Evolutionary conservation across 768 basidiomycete species (phyloP), one percentile per base, ranked within the genome.

Genomic region (Neoboletus brunneissimus): DNA sequence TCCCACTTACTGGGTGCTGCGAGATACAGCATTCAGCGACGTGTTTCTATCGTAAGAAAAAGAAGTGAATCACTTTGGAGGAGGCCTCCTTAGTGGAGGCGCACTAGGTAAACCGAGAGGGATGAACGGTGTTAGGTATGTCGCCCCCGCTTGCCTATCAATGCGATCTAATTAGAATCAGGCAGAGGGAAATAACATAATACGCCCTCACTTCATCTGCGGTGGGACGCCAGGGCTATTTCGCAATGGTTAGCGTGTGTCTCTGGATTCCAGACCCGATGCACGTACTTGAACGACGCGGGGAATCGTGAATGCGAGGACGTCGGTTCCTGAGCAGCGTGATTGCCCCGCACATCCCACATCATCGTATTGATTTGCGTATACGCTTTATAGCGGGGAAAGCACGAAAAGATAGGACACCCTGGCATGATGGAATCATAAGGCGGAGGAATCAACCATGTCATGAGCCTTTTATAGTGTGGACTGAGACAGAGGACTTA

Each of bases 321-420:
- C 34, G 4, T 54, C 11, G 38, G 56, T 38, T 65, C 60, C 52
- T 62, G 60, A 12, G 48, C 41, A 34, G 51, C 38, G 34, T 57
- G 10, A 22, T 62, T 59, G 2, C 61, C 70, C 5, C 63, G 60
- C 48, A 58, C 4, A 31, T 72, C 72, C 70, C 68, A 73, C 70
- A 50, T 63, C 62, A 49, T 58, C 22, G 67, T 23, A 29, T 72
- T 70, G n/a, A 72, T 55, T 41, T 73, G 66, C 7, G 66, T 73
- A 25, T 73, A 73, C 43, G 70, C 57, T 43, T 63, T 73, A 5
- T 72, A 70, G 60, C 68, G 72, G 12, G 70, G 72, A 45, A 72
- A 73, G 50, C 55, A 68, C 3, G 68, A 62, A 31, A 73, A 54
- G 43, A 64, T 16, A 20, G 72, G 68, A 56, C 70, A 72, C 57